phyloP scores from a whole-genome alignment of 371 early-diverging fungal species.

The Rhizopus delemar region DNA sequence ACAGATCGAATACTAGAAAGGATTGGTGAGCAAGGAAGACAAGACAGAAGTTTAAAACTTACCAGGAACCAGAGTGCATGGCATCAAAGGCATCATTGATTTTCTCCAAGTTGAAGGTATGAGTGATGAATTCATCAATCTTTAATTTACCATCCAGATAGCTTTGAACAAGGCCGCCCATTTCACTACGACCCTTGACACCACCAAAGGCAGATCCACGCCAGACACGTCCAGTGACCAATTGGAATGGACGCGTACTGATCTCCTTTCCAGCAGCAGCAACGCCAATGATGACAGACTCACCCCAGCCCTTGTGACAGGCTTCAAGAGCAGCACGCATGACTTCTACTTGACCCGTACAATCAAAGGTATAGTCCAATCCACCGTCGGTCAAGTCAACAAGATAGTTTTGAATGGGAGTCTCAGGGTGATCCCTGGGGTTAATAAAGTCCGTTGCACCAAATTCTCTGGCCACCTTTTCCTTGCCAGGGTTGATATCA shows the following conservation, averaged over 20 bases:
- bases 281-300: conserved; percentile 88
- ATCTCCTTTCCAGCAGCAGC: conserved; percentile 93
- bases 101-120: conserved; percentile 74
- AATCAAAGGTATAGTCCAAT: conserved; percentile 95
- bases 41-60: conserved; percentile 18
- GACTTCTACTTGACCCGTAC: conserved; percentile 86
- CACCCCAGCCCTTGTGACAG: conserved; percentile 93
- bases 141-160: conserved; percentile 83
- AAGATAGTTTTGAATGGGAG: conserved; percentile 81
- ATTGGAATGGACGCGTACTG: conserved; percentile 90
- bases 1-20: conserved; percentile 62
- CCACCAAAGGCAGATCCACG: conserved; percentile 97
- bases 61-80: conserved; percentile 81
- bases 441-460: conserved; percentile 94
- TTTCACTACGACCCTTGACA: conserved; percentile 90
- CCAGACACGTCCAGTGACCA: conserved; percentile 94
- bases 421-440: conserved; percentile 74
- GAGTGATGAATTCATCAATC: conserved; percentile 91
- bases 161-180: conserved; percentile 85
- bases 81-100: conserved; percentile 92
- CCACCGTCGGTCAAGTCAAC: conserved; percentile 94
- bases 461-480: conserved; percentile 73
- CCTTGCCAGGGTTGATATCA: conserved; percentile 87
- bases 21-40: background rate
- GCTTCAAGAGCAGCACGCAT: conserved; percentile 95